Percentiles rank a stretch among this genome's conserved stretches.
Conservation (phyloP, 176 grass and related monocot genomes). For the Carex littledalei region DNA sequence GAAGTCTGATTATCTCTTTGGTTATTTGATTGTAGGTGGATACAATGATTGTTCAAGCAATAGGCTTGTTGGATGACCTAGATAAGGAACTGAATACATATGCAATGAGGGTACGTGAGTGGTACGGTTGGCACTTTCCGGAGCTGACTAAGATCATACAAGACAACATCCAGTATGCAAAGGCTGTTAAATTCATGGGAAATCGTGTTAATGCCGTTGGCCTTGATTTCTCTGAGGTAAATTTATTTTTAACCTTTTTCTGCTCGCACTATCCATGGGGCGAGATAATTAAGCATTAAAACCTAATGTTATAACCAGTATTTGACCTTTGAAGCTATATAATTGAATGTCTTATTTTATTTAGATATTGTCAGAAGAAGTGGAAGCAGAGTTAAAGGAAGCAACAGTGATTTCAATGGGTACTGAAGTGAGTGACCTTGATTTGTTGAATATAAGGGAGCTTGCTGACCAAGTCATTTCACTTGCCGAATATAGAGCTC, state of each 20-base stretch:
- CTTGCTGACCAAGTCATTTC: slow-evolving; percentile 84
- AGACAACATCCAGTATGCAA: slow-evolving; percentile 91
- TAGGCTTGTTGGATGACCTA: slow-evolving; percentile 92
- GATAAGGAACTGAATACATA: slow-evolving; percentile 94
- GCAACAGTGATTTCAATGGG: slow-evolving; percentile 88
- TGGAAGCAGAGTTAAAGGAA: slow-evolving; percentile 79
- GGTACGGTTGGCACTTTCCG: slow-evolving; percentile 98
- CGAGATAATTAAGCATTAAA: neutral
- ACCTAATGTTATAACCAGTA: neutral
- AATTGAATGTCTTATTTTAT: slow-evolving; percentile 1
- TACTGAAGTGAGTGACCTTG: slow-evolving; percentile 85
- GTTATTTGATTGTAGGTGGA: slow-evolving; percentile 47
- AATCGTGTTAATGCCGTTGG: slow-evolving; percentile 48
- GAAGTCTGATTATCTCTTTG: neutral
- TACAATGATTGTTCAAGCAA: slow-evolving; percentile 98
- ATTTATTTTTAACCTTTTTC: neutral
- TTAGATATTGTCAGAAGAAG: slow-evolving; percentile 68
- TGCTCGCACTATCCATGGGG: neutral
- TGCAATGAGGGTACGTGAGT: slow-evolving; percentile 94
- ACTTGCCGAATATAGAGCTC: slow-evolving; percentile 90
- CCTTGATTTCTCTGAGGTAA: slow-evolving; percentile 90
- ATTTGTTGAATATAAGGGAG: slow-evolving; percentile 73
- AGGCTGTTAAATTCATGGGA: slow-evolving; percentile 79
- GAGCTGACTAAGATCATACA: slow-evolving; percentile 80
- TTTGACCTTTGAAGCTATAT: too few relatives aligned